Evolutionary conservation across 148 eudicot species (phyloP).

Genomic region (Amaranthus cruentus): DNA sequence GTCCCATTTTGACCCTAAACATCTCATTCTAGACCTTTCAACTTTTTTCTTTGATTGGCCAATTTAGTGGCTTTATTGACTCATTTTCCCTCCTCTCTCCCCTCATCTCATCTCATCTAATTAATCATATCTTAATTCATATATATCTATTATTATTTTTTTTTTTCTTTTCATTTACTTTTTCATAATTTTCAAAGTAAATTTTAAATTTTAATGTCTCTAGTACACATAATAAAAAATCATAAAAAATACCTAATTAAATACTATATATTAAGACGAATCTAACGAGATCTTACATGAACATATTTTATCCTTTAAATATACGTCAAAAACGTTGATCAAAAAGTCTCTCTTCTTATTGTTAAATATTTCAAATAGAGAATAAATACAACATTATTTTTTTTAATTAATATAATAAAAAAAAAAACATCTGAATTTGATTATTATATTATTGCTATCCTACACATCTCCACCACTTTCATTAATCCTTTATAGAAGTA

Average conservation of each 20-base stretch:
- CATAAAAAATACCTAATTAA: too few relatives aligned
- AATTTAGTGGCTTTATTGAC: not conserved
- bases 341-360: too few relatives aligned
- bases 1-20: too few relatives aligned
- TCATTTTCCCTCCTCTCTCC: not conserved
- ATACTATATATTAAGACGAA: too few relatives aligned
- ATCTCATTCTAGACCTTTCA: not conserved
- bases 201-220: too few relatives aligned
- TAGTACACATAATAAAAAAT: too few relatives aligned
- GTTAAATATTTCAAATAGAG: too few relatives aligned
- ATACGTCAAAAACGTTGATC: too few relatives aligned
- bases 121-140: too few relatives aligned
- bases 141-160: not conserved
- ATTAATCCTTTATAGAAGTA: not conserved
- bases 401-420: not conserved
- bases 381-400: too few relatives aligned
- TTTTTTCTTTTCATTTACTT: not conserved
- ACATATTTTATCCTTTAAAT: too few relatives aligned
- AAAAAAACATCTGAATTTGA: not conserved
- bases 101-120: not conserved
- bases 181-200: not conserved
- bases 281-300: too few relatives aligned
- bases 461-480: constrained; percentile 12
- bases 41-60: constrained; percentile 2
- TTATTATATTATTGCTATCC: not conserved